Base-by-base conservation (phyloP, 805 yeast genomes). In the Cyberlindnera sargentensis region DNA sequence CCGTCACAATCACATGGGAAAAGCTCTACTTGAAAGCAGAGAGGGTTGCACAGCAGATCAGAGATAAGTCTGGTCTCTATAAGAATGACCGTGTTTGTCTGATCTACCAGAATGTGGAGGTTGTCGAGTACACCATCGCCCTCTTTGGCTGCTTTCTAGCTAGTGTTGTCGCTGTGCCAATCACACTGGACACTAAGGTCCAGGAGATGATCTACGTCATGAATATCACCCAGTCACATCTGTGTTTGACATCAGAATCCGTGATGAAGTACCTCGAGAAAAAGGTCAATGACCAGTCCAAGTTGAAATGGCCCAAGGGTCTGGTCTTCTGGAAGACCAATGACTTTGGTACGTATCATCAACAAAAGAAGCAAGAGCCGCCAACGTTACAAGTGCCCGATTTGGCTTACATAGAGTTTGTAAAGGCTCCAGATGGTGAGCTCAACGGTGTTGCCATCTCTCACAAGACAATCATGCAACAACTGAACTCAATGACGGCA, bases 111-210 rank as follows among this genome's bases (percentile, higher is more conserved):
- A 88, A 83, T 45, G 73, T 74, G 29, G 98, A 93, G 61, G 80
- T 86, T 3, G 73, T 85, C 9, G 98, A 93, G 49, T 91, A 90
- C 60, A 76, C 86, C 0, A 77, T 85, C 2, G 95, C 98, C 0
- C 62, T 93, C 23, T 75, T 88, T 60, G 99, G 96, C 6, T 90
- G 97, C 58, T 86, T 91, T 51, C 68, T 91, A 44, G 95, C 97
- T 1, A 96, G 95, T 2, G 84, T 88, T 37, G 90, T 93, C 3
- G 98, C 98, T 0, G 91, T 93, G 5, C 99, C 99, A 0, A 79
- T 93, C 35, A 85, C 85, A 42, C 81, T 88, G 46, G 84, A 80
- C 42, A 73, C 79, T 27, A 82, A 83, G 30, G 65, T 81, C 27
- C 68, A 69, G 35, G 96, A 89, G 49, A 78, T 89, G 47, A 71